Base-by-base conservation (phyloP, 805 yeast species). In the Yarrowia hollandica region DNA sequence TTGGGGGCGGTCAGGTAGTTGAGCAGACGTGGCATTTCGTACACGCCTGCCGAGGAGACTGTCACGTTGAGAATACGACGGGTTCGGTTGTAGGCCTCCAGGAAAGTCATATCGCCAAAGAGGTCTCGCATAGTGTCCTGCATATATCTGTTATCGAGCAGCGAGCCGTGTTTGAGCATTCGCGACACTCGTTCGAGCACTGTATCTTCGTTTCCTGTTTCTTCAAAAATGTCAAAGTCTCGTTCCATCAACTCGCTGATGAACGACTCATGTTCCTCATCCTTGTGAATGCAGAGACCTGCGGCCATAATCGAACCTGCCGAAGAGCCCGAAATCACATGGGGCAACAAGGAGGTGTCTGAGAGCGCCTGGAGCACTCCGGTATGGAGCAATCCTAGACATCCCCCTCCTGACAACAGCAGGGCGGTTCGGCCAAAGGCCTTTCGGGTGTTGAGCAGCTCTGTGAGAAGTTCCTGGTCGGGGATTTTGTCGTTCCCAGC, bases 271-370 rank as follows among this genome's bases (percentile, higher is more conserved):
- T 67, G 58, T 70, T 91, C 97, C 28, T 83, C 87, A 60, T 84
- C 84, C 9, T 85, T 81, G 67, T 86, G 89, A 15, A 88, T 85
- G 67, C 96, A 90, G 46, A 94, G 76, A 15, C 94, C 82, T 50
- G 96, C 82, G 16, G 98, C 97, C 46, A 94, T 85, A 56, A 94
- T 91, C 1, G 97, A 90, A 15, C 99, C 99, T 0, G 97, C 96
- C 21, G 96, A 89, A 12, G 96, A 87, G 1, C 99, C 99, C 48
- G 96, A 87, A 14, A 94, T 82, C 33, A 94, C 88, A 50, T 87
- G 79, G 0, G 99, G 99, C 21, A 92, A 74, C 19, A 90, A 74
- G 58, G 86, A 84, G 55, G 81, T 79, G 64, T 89, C 94, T 37
- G 86, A 73, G 26, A 94, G 76, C 1, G 94, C 87, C 4, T 89